Percentiles rank a stretch among this genome's conserved stretches.
Conservation (phyloP, 2,329 filamentous ascomycete genomes). For the Coniochaeta prunicola region DNA sequence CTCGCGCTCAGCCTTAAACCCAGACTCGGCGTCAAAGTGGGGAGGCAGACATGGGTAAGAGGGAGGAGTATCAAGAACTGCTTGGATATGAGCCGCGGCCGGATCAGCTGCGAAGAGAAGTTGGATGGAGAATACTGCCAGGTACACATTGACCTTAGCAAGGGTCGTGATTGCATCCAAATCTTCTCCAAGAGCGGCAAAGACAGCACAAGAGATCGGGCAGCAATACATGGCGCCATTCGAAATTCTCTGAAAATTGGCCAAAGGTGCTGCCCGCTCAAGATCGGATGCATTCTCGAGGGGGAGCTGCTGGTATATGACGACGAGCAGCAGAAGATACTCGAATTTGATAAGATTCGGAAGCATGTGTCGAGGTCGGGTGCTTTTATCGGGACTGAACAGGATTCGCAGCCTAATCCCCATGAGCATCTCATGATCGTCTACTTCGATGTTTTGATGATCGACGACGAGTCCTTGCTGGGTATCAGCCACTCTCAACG, state of each 20-base stretch:
- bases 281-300: conserved; percentile 66
- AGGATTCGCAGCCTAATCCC: conserved; percentile 55
- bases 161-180: conserved; percentile 49
- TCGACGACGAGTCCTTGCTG: conserved; percentile 47
- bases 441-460: conserved; percentile 50
- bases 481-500: conserved; percentile 48
- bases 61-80: conserved; percentile 69
- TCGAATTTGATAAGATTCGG: conserved; percentile 75
- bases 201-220: conserved; percentile 70
- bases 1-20: conserved; percentile 38
- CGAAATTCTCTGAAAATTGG: conserved; percentile 58
- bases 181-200: conserved; percentile 93
- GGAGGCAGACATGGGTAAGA: conserved; percentile 57
- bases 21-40: conserved; percentile 54
- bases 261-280: conserved; percentile 48
- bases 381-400: conserved; percentile 55
- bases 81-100: conserved; percentile 51
- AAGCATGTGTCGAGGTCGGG: conserved; percentile 74
- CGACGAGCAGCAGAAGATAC: conserved; percentile 54
- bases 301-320: conserved; percentile 78
- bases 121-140: conserved; percentile 89
- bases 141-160: conserved; percentile 67
- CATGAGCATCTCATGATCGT: conserved; percentile 55
- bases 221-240: conserved; percentile 55
- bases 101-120: conserved; percentile 72